Evolutionary conservation across 2,329 filamentous ascomycete species (phyloP), one percentile per base, ranked within the genome.

Genomic region (Penicillium griseofulvum): DNA sequence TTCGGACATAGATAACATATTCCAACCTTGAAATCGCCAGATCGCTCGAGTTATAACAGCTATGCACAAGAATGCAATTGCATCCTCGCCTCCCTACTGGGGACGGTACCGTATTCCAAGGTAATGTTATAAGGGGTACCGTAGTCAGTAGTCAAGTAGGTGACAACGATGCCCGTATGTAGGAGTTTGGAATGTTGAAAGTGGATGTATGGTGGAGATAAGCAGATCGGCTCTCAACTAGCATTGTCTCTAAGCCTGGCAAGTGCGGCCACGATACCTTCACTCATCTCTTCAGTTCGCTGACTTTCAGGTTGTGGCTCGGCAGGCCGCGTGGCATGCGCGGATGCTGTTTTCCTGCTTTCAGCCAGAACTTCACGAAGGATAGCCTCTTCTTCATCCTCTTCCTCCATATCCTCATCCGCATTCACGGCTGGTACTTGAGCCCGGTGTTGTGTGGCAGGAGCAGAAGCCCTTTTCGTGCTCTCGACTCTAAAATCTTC

Each of bases 401-500:
- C 51, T 29, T 71, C 61, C 14, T 54, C 44, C 28, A 36, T 49
- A 37, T 51, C 34, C 41, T 53, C 34, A 39, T 39, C 12, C 3
- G 19, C 33, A 22, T 34, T 38, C 54, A 55, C 38, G 55, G 58
- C 31, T 56, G 53, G 55, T 49, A 61, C 19, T 63, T 64, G 38
- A 46, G 19, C 29, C 11, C 37, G 71, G n/a, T 68, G 68, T 26
- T 63, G 53, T 54, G 63, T 52, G 42, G 48, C 49, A 61, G 67
- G 66, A 14, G 78, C 60, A n/a, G 74, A 77, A 37, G 79, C 71
- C 61, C 77, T 89, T n/a, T 82, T 83, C 2, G 89, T 83, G 66
- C 87, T 88, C 65, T 86, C 85, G 5, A 88, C 85, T 55, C 90
- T 79, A 65, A 97, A 97, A 0, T 91, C 90, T 73, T 96, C 91